Percentiles rank a stretch among this genome's conserved stretches.
phyloP scores from a whole-genome alignment of 495 filamentous ascomycete species.

The Tuber magnatum region DNA sequence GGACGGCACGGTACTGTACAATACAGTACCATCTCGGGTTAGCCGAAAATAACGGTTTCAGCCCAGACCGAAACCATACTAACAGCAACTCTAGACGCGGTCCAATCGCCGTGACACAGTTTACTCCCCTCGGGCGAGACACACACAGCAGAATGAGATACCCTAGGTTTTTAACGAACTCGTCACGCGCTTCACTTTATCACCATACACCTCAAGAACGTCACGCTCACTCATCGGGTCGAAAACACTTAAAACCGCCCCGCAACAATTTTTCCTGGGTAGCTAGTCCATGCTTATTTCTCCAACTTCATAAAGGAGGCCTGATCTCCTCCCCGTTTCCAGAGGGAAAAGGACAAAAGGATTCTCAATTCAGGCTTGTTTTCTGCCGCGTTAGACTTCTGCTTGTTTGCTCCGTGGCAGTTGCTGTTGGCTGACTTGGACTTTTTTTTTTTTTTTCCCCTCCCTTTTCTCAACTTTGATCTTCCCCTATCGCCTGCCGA shows the following conservation, averaged over 20 bases:
- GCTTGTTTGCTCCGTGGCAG: not conserved
- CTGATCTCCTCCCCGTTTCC: not conserved
- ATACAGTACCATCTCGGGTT: not conserved
- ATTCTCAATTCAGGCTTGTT: not conserved
- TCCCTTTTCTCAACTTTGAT: not conserved
- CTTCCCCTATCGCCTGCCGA: not conserved
- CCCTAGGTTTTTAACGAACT: not conserved
- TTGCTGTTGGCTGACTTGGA: not conserved
- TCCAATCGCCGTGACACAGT: not conserved
- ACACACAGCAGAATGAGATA: not conserved
- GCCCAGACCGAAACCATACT: not conserved
- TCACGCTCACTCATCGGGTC: slow-evolving; percentile 2
- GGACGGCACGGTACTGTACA: no score
- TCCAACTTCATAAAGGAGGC: not conserved
- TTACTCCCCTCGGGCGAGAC: not conserved
- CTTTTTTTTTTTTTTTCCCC: not conserved
- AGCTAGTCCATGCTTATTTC: not conserved
- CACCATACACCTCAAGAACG: not conserved
- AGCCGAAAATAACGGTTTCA: not conserved
- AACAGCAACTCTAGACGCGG: not conserved
- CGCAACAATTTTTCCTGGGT: not conserved
- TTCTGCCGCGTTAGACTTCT: not conserved
- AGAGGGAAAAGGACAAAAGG: not conserved
- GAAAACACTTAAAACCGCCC: not conserved
- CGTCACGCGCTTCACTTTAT: not conserved